Base-by-base conservation (phyloP, 176 grass and related monocot species). In the Ananas comosus region DNA sequence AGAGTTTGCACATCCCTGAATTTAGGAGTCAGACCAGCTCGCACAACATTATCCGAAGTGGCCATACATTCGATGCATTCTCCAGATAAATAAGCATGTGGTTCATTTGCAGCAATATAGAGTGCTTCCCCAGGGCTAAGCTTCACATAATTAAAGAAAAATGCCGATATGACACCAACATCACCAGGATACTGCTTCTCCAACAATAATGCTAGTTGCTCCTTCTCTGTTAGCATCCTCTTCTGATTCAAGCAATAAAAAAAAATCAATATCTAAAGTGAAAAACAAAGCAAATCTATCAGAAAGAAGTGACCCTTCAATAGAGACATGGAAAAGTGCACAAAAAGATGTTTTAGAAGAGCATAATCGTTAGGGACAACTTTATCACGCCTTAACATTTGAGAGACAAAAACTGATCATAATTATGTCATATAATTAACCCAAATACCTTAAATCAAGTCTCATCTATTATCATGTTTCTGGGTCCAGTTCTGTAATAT, bases 1-100 rank as follows among this genome's bases (percentile, higher is more conserved):
- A 96, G 88, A 54, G 83, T 91, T 67, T 83, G 78, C 28, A 96
- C 92, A 67, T 96, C 92, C 76, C 49, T 88, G 69, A 88, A 96
- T 53, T 96, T 96, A 48, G 85, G 85, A 53, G 92, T 96, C 80
- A 96, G 70, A 72, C 93, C 89, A 81, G 83, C 92, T 64, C 92
- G 85, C 19, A 96, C 85, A 18, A 96, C 92, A 51, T 96, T 96
- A 14, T 96, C 88, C 50, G 92, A 96, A 25, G 88, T 86, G 2
- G 92, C 88, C 92, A 96, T 96, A 52, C 88, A 91, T 73, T 96
- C 92, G 1, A 96, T 82, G 70, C 92, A 96, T 73, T 96, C 92
- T 1, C 92, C 92, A 0, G 80, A 96, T 25, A 96, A 76, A 68
- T 96, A 96, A 16, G 92, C 92, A 61, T 96, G 92, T 0, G 88